Conservation (phyloP, 2,329 filamentous ascomycete species). For the Fusarium caatingaense region DNA sequence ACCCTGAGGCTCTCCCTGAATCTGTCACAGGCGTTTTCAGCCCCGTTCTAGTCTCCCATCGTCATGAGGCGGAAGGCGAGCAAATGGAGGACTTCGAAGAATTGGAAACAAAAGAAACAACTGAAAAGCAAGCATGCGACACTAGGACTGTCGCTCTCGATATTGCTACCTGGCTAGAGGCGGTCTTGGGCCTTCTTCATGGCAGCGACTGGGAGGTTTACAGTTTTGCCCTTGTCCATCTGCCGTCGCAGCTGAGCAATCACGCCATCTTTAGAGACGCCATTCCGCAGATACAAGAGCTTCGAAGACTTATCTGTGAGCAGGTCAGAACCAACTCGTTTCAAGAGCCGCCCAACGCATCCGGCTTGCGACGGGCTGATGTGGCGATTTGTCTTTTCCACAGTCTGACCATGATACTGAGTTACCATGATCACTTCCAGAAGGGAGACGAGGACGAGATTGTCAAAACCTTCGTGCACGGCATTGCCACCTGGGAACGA, state of each 20-base stretch:
- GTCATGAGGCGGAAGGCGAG: conserved; percentile 7
- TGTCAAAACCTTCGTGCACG: conserved; percentile 85
- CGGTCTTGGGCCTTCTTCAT: conserved; percentile 77
- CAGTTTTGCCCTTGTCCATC: conserved; percentile 86
- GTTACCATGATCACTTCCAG: conserved; percentile 87
- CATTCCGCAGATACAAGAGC: conserved; percentile 77
- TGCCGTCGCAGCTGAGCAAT: conserved; percentile 90
- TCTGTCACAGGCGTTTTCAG: conserved; percentile 59
- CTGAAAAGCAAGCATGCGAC: conserved; percentile 38
- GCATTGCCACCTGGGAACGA: conserved; percentile 84
- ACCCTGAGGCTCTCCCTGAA: conserved; percentile 66
- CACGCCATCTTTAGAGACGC: conserved; percentile 84
- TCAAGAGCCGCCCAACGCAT: conserved; percentile 82
- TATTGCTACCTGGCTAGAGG: conserved; percentile 79
- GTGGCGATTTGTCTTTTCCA: conserved; percentile 91
- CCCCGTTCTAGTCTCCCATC: conserved; percentile 61
- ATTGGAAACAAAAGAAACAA: conserved; percentile 3
- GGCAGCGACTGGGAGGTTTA: conserved; percentile 92
- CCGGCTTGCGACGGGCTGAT: conserved; percentile 85
- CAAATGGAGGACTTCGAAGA: conserved; percentile 28
- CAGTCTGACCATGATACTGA: conserved; percentile 85
- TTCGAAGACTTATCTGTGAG: conserved; percentile 83
- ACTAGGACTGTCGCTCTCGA: conserved; percentile 63
- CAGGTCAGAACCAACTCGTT: conserved; percentile 82
- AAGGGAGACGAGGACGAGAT: conserved; percentile 91